Conservation (phyloP, 2,329 filamentous ascomycete species). For the Aspergillus costaricaensis region DNA sequence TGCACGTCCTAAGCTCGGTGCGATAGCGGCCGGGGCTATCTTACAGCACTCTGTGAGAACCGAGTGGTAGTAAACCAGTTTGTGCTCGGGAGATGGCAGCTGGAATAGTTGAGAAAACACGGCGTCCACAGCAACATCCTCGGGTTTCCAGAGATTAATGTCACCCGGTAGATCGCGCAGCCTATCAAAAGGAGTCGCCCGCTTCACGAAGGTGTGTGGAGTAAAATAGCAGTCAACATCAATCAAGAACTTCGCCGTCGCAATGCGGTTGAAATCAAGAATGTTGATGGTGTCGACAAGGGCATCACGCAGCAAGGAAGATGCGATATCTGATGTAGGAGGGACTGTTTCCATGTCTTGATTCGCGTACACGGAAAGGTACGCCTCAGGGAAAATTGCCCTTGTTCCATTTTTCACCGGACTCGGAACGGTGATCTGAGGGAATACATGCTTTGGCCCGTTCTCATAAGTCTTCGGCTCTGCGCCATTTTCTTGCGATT, state of each 20-base stretch:
- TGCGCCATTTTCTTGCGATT: slow-evolving; percentile 37
- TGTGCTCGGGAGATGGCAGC: slow-evolving; percentile 83
- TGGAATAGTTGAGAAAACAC: slow-evolving; percentile 95
- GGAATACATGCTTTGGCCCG: slow-evolving; percentile 73
- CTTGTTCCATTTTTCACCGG: slow-evolving; percentile 72
- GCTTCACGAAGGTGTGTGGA: slow-evolving; percentile 85
- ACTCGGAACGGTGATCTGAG: slow-evolving; percentile 72
- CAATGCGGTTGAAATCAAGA: slow-evolving; percentile 87
- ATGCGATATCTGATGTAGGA: slow-evolving; percentile 70
- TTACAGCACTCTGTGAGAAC: slow-evolving; percentile 95
- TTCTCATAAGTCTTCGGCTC: slow-evolving; percentile 61
- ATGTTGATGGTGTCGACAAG: slow-evolving; percentile 92
- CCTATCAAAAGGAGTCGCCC: slow-evolving; percentile 88
- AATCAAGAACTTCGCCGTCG: slow-evolving; percentile 83
- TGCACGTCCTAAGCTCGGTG: slow-evolving; percentile 86
- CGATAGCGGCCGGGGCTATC: slow-evolving; percentile 92
- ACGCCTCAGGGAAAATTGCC: slow-evolving; percentile 86
- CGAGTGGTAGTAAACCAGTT: slow-evolving; percentile 94
- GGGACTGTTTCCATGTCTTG: slow-evolving; percentile 91
- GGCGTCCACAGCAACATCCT: slow-evolving; percentile 95
- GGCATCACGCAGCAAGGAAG: slow-evolving; percentile 80
- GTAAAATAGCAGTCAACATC: slow-evolving; percentile 95
- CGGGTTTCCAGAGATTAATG: slow-evolving; percentile 85
- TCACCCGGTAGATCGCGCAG: slow-evolving; percentile 66
- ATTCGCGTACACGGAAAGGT: slow-evolving; percentile 85